phyloP scores from a whole-genome alignment of 1,284 basidiomycete genomes.

The Sparassis latifolia region DNA sequence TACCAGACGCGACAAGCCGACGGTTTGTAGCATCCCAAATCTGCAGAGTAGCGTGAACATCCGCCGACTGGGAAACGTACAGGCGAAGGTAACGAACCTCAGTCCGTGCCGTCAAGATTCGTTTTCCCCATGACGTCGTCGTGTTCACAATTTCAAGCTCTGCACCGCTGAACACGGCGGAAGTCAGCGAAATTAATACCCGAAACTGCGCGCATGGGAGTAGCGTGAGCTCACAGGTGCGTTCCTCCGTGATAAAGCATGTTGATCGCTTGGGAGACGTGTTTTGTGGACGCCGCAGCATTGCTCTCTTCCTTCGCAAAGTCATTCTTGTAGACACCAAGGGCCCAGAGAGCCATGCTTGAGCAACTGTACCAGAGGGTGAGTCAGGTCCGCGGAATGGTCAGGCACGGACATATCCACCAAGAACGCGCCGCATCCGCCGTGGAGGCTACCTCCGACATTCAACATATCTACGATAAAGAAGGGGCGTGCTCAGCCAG shows the following conservation, averaged over 20 bases:
- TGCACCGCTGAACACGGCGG: conserved; percentile 31
- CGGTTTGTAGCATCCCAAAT: conserved; percentile 25
- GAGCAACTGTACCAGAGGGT: conserved; percentile 1
- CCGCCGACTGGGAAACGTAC: not conserved
- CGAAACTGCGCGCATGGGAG: not conserved
- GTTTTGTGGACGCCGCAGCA: not conserved
- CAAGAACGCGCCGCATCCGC: conserved; percentile 9
- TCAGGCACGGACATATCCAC: conserved; percentile 8
- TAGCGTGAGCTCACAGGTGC: conserved; percentile 10
- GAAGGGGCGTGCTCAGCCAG: not conserved
- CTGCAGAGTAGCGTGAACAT: conserved; percentile 10
- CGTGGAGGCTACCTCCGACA: conserved; percentile 7
- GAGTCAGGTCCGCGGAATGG: not conserved
- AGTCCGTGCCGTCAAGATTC: conserved; percentile 37
- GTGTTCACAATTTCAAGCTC: conserved; percentile 37
- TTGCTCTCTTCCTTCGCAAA: not conserved
- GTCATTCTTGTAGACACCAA: not conserved
- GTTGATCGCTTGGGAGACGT: conserved; percentile 6
- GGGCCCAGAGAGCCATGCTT: conserved; percentile 1
- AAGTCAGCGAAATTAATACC: not conserved
- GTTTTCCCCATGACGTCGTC: conserved; percentile 34
- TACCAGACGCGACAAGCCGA: conserved; percentile 37
- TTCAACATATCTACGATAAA: conserved; percentile 10
- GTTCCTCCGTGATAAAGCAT: conserved; percentile 5
- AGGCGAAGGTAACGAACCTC: conserved; percentile 30